Base-by-base conservation (phyloP, 83 land plant species). In the Isoetes engelmannii region DNA sequence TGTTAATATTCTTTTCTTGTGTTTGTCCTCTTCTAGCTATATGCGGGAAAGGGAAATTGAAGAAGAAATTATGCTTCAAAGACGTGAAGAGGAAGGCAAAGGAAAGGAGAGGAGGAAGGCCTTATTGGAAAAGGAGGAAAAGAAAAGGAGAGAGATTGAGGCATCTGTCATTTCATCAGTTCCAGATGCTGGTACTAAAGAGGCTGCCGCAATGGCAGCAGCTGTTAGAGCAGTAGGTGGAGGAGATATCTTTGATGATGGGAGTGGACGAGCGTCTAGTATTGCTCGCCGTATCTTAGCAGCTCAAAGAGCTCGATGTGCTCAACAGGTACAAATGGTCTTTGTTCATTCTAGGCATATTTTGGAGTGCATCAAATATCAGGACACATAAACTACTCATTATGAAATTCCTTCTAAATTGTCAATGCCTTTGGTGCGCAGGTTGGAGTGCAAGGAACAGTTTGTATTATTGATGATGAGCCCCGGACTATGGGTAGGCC, bases 171-270 rank as follows among this genome's bases (percentile, higher is more conserved):
- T 95, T 41, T 91, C 99, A 0, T 86, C 97, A 68, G 88, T 95
- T 61, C 99, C 99, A 47, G 86, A 93, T 77, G 99, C 83, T 37
- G 99, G 99, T 17, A 84, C 73, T 70, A 82, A 95, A 65, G 99
- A 95, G 63, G 97, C 97, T 20, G 97, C 92, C n/a, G 99, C 99
- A 43, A 81, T 95, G 94, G 95, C 94, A 50, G 94, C 99, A 73
- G 99, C 99, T 57, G 92, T 92, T 6, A 94, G 99, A 74, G 99
- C 99, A 37, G 92, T 95, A 19, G 99, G 95, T 51, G 88, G 97
- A 61, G 99, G 90, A 79, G 85, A 85, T 63, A 83, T 86, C 69
- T 80, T 92, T 65, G 99, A 89, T 74, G 97, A 95, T 37, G 37
- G 37, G 1, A 82, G 90, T 43, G 83, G 83, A 75, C 83, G 89